Percentiles rank a stretch among this genome's conserved stretches.
phyloP scores from a whole-genome alignment of 2,329 filamentous ascomycete species.

The Ramularia collo-cygni region DNA sequence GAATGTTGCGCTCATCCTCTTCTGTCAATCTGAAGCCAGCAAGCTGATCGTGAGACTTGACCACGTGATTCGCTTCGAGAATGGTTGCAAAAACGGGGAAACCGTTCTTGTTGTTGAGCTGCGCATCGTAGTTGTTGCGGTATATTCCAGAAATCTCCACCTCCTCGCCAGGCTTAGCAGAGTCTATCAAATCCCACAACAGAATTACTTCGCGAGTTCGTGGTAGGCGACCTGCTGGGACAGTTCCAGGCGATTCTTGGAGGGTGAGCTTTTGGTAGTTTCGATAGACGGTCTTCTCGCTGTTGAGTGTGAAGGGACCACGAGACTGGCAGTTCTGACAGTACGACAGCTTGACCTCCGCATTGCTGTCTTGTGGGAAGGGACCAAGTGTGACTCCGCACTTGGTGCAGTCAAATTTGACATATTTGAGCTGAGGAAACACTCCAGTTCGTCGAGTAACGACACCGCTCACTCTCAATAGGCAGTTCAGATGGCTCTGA shows the following conservation, averaged over 20 bases:
- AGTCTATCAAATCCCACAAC: conserved; percentile 94
- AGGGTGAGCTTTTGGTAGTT: conserved; percentile 98
- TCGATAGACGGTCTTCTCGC: conserved; percentile 94
- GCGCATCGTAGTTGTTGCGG: conserved; percentile 95
- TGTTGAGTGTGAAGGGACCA: conserved; percentile 91
- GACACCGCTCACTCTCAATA: conserved; percentile 89
- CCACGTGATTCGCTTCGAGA: conserved; percentile 91
- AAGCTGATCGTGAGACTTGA: conserved; percentile 95
- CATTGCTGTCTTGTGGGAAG: conserved; percentile 94
- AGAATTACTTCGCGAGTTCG: conserved; percentile 91
- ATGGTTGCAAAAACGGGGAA: conserved; percentile 98
- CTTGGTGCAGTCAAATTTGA: conserved; percentile 95
- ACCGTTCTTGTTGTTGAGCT: conserved; percentile 96
- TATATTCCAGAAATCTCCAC: conserved; percentile 96
- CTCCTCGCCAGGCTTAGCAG: conserved; percentile 93
- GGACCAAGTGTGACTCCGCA: conserved; percentile 87
- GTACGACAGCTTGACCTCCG: conserved; percentile 92
- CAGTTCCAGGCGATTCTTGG: conserved; percentile 93
- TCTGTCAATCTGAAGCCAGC: conserved; percentile 94
- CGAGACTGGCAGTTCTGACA: conserved; percentile 95
- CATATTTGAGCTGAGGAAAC: conserved; percentile 95
- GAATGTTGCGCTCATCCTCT: conserved; percentile 87
- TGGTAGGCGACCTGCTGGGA: conserved; percentile 88
- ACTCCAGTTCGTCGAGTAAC: conserved; percentile 91
- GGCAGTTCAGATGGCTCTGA: conserved; percentile 90